Percentiles rank a stretch among this genome's conserved stretches.
These are phyloP conservation scores for Penicillium dipodomyicola DNA, from an alignment of 495 filamentous ascomycete genomes.

Conservation along the genomic window DNA sequence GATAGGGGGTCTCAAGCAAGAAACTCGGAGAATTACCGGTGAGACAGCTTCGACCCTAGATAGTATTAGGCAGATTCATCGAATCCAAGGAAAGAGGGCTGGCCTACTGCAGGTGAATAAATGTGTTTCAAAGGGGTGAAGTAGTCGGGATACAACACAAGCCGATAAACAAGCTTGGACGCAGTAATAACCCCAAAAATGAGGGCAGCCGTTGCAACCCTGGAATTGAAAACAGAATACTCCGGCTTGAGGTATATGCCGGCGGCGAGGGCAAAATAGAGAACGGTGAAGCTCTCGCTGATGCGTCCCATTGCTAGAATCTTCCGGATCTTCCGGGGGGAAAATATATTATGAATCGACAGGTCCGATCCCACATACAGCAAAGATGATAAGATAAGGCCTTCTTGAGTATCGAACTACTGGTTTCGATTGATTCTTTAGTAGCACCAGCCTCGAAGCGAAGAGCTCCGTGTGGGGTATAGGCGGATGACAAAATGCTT, in stretches of 20 bases:
- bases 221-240: constrained; percentile 34
- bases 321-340: background rate
- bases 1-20: constrained; percentile 49
- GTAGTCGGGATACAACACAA: constrained; percentile 66
- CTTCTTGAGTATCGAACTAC: background rate
- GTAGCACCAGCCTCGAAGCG: background rate
- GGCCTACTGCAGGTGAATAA: constrained; percentile 56
- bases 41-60: constrained; percentile 37
- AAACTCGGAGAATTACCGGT: constrained; percentile 31
- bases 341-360: background rate
- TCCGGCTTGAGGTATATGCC: constrained; percentile 30
- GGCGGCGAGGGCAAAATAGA: constrained; percentile 29
- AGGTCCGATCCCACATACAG: background rate
- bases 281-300: constrained; percentile 17
- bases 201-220: constrained; percentile 20
- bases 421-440: background rate
- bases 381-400: background rate
- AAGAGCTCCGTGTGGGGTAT: background rate
- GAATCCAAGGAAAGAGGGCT: background rate
- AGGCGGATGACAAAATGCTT: background rate
- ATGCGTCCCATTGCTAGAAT: constrained; percentile 19
- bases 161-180: constrained; percentile 43
- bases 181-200: constrained; percentile 25
- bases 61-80: background rate
- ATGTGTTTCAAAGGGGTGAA: constrained; percentile 70